Evolutionary conservation across 495 filamentous ascomycete species (phyloP).

Genomic region (Cenococcum geophilum): DNA sequence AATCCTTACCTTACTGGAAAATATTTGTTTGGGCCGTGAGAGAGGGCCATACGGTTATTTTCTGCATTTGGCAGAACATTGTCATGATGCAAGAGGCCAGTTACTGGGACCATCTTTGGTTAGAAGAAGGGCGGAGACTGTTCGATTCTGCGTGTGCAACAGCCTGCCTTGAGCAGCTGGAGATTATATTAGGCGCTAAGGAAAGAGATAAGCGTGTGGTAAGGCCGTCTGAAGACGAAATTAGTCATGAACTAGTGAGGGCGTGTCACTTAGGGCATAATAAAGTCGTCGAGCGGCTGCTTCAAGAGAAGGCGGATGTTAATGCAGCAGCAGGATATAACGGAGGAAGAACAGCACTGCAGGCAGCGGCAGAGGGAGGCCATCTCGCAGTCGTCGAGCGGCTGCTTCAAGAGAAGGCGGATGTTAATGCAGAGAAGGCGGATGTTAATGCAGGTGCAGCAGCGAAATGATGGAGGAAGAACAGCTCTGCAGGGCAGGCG

Average conservation of each 20-base stretch:
- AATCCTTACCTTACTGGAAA: conserved; percentile 18
- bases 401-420: conserved; percentile 11
- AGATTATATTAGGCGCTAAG: conserved; percentile 13
- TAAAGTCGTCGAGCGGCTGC: conserved; percentile 18
- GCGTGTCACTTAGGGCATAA: conserved; percentile 19
- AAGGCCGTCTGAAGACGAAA: conserved; percentile 14
- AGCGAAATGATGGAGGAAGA: conserved; percentile 5
- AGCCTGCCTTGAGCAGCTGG: conserved; percentile 17
- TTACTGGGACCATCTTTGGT: conserved; percentile 16
- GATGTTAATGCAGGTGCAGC: neutral
- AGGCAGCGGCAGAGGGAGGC: conserved; percentile 1
- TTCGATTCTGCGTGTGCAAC: conserved; percentile 20
- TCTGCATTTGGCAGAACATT: conserved; percentile 14
- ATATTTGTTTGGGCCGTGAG: conserved; percentile 21
- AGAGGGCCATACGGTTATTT: conserved; percentile 11
- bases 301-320: conserved; percentile 20
- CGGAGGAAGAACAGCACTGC: conserved; percentile 3
- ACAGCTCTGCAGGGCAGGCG: conserved; percentile 7
- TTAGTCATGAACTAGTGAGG: conserved; percentile 11
- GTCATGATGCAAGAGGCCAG: conserved; percentile 5
- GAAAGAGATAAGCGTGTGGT: conserved; percentile 4
- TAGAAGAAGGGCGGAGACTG: conserved; percentile 14
- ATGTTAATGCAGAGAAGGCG: conserved; percentile 7
- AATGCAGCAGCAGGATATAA: conserved; percentile 3
- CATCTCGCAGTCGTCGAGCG: conserved; percentile 6